These are phyloP conservation scores for Cutaneotrichosporon mucoides DNA, from an alignment of 1,284 basidiomycete genomes.

Conservation along the genomic window DNA sequence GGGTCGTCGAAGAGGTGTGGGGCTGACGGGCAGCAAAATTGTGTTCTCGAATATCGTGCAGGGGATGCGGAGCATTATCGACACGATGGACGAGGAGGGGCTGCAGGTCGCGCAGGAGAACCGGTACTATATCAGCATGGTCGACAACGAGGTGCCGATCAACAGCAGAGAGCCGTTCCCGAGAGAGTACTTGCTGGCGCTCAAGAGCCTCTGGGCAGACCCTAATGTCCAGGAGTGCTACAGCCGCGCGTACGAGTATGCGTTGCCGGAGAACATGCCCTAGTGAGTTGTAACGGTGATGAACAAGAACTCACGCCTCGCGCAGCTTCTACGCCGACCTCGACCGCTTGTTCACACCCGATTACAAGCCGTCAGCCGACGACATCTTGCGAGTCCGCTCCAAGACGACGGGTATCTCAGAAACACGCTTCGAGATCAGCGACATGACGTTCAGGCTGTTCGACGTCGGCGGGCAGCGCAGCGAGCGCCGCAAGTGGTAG, in stretches of 20 bases:
- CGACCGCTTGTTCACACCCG: constrained; percentile 67
- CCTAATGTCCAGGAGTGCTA: constrained; percentile 68
- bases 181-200: constrained; percentile 58
- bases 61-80: constrained; percentile 75
- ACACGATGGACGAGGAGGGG: constrained; percentile 83
- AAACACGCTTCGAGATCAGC: constrained; percentile 68
- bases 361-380: constrained; percentile 69
- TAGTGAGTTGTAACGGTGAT: constrained; percentile 52
- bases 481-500: constrained; percentile 85
- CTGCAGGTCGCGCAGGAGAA: constrained; percentile 65
- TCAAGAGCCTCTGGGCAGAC: constrained; percentile 75
- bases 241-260: constrained; percentile 73
- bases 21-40: constrained; percentile 55
- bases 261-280: constrained; percentile 70
- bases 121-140: constrained; percentile 53
- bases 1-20: too few relatives aligned
- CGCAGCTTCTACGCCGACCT: constrained; percentile 67
- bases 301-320: not conserved
- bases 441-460: constrained; percentile 60
- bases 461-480: constrained; percentile 92
- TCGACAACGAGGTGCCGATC: constrained; percentile 67
- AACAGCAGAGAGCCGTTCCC: constrained; percentile 78
- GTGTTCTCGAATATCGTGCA: constrained; percentile 86
- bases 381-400: constrained; percentile 80
- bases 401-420: constrained; percentile 79